Percentiles rank a stretch among this genome's conserved stretches.
Conservation (phyloP, 2,329 filamentous ascomycete species). For the Fusarium temperatum region DNA sequence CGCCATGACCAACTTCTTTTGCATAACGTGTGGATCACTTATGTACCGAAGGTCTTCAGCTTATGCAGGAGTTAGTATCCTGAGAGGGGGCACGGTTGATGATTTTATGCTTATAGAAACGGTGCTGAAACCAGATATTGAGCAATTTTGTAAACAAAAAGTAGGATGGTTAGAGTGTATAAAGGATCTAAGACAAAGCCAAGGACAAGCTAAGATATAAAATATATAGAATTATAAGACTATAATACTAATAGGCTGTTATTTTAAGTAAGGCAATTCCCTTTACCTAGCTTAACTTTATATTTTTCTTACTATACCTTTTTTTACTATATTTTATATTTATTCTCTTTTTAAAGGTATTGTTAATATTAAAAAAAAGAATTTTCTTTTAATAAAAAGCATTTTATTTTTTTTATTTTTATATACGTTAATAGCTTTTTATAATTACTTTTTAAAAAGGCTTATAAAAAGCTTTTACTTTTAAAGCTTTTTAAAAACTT, state of each 20-base stretch:
- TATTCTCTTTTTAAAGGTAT: too few relatives aligned
- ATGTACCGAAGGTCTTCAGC: background rate
- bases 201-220: background rate
- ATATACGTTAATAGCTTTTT: too few relatives aligned
- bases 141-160: background rate
- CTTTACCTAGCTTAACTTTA: too few relatives aligned
- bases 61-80: background rate
- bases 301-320: too few relatives aligned
- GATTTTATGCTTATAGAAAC: background rate
- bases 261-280: fast-evolving
- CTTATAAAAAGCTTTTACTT: too few relatives aligned
- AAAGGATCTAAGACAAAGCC: background rate
- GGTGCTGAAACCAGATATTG: background rate
- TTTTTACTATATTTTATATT: too few relatives aligned
- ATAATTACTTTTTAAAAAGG: too few relatives aligned
- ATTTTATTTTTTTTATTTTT: too few relatives aligned
- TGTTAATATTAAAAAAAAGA: too few relatives aligned
- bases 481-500: too few relatives aligned
- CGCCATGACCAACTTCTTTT: background rate
- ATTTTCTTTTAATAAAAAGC: too few relatives aligned
- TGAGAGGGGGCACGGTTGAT: background rate
- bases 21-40: background rate
- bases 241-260: fast-evolving
- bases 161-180: background rate
- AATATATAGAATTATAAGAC: fast-evolving